A percentile compares a stretch with the other conserved stretches of the same genome.
Conservation (phyloP, 2,329 filamentous ascomycete species). For the Didymella segeticola region DNA sequence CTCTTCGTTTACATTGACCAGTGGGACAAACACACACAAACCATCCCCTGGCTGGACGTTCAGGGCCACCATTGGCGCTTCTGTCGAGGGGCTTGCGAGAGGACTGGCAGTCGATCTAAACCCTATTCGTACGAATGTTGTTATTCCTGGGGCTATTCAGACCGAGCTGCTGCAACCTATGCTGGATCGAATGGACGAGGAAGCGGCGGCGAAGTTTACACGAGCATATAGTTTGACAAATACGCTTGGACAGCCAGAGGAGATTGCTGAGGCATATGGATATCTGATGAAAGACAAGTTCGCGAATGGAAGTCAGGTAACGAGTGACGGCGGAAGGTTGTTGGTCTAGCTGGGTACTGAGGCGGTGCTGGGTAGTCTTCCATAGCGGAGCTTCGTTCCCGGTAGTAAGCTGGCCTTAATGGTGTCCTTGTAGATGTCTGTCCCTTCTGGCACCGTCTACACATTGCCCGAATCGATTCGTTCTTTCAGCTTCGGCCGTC, state of each 20-base stretch:
- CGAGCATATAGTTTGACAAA: slow-evolving; percentile 29
- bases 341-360: slow-evolving; percentile 11
- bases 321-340: slow-evolving; percentile 49
- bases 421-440: neutral
- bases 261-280: slow-evolving; percentile 54
- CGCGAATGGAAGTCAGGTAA: slow-evolving; percentile 45
- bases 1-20: slow-evolving; percentile 52
- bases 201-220: slow-evolving; percentile 23
- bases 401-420: neutral
- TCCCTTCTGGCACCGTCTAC: neutral
- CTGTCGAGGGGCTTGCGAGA: slow-evolving; percentile 43
- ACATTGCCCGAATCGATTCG: slow-evolving; percentile 1
- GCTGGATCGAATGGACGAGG: slow-evolving; percentile 20
- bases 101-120: slow-evolving; percentile 52
- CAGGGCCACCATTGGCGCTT: slow-evolving; percentile 31
- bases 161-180: slow-evolving; percentile 50
- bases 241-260: slow-evolving; percentile 37
- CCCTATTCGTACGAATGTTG: slow-evolving; percentile 53
- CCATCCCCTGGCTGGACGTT: slow-evolving; percentile 46
- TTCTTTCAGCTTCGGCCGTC: neutral
- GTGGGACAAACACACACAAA: slow-evolving; percentile 45
- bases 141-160: slow-evolving; percentile 51
- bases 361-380: neutral
- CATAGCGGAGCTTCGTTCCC: neutral
- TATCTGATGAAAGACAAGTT: slow-evolving; percentile 54